phyloP scores from a whole-genome alignment of 306 rosid genomes.

The Dalbergia oliveri region DNA sequence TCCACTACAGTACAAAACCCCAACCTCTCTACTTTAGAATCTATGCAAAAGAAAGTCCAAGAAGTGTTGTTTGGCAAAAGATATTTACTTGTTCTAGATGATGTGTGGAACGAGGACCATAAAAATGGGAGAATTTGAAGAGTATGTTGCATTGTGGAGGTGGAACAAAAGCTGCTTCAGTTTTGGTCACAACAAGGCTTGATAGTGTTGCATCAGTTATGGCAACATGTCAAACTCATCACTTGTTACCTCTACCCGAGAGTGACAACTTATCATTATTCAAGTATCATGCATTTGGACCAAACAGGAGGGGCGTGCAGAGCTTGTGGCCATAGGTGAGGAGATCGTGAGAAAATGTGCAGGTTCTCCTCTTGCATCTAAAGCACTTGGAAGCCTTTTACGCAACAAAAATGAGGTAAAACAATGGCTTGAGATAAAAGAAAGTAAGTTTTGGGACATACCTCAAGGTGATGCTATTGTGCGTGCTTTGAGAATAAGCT shows the following conservation, averaged over 20 bases:
- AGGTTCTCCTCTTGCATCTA: slow-evolving; percentile 38
- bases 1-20: not conserved
- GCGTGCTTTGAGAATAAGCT: slow-evolving; percentile 19
- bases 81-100: slow-evolving; percentile 37
- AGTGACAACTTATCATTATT: slow-evolving; percentile 14
- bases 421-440: slow-evolving; percentile 10
- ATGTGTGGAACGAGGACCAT: slow-evolving; percentile 22
- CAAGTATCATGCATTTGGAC: slow-evolving; percentile 28
- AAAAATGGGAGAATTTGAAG: slow-evolving; percentile 18
- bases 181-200: slow-evolving; percentile 33
- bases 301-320: not conserved
- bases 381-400: slow-evolving; percentile 27
- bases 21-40: slow-evolving; percentile 8
- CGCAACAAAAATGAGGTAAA: slow-evolving; percentile 6
- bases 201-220: not conserved
- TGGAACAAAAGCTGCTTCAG: slow-evolving; percentile 14
- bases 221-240: not conserved
- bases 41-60: not conserved
- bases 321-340: slow-evolving; percentile 31
- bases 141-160: slow-evolving; percentile 6
- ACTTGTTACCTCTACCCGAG: not conserved
- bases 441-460: slow-evolving; percentile 27
- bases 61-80: not conserved
- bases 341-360: slow-evolving; percentile 41
- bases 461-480: not conserved